A percentile compares a stretch with the other conserved stretches of the same genome.
Conservation (phyloP, 148 eudicot genomes). For the Chenopodium formosanum region DNA sequence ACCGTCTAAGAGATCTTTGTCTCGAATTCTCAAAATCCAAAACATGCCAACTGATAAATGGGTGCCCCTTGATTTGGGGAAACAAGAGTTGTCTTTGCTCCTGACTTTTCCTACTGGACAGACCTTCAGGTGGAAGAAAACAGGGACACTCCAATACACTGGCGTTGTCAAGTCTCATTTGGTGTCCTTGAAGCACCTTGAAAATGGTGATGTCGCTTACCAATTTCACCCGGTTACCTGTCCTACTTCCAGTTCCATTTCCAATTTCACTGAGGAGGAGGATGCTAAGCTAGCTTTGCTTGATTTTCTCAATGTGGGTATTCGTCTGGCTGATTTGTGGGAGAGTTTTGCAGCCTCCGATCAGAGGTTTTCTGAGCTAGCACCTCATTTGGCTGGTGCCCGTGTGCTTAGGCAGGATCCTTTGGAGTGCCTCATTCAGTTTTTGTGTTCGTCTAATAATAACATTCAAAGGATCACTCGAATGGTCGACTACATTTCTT, state of each 20-base stretch:
- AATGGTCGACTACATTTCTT: constrained; percentile 83
- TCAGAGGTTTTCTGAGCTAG: constrained; percentile 61
- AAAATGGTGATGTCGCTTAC: constrained; percentile 52
- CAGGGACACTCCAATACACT: constrained; percentile 58
- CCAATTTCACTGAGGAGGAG: constrained; percentile 12
- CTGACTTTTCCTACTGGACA: constrained; percentile 96
- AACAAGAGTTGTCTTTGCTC: constrained; percentile 68
- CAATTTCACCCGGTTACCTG: constrained; percentile 33
- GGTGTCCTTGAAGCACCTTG: constrained; percentile 65
- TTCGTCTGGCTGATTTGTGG: constrained; percentile 66
- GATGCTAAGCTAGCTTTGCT: constrained; percentile 45
- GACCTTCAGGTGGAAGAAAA: constrained; percentile 90
- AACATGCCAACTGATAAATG: constrained; percentile 32
- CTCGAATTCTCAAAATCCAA: constrained; percentile 31
- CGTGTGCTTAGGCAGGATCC: constrained; percentile 95
- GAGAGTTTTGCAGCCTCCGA: constrained; percentile 59
- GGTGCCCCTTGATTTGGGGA: constrained; percentile 63
- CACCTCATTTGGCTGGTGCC: constrained; percentile 65
- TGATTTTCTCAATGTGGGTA: constrained; percentile 77
- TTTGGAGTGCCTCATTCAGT: constrained; percentile 80
- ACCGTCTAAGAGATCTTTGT: constrained; percentile 25
- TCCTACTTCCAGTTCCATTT: not conserved
- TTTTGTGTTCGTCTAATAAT: constrained; percentile 82
- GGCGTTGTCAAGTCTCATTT: constrained; percentile 75
- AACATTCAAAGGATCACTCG: constrained; percentile 77